Conservation (phyloP, 345 rosid species). For the Geranium rotundifolium region DNA sequence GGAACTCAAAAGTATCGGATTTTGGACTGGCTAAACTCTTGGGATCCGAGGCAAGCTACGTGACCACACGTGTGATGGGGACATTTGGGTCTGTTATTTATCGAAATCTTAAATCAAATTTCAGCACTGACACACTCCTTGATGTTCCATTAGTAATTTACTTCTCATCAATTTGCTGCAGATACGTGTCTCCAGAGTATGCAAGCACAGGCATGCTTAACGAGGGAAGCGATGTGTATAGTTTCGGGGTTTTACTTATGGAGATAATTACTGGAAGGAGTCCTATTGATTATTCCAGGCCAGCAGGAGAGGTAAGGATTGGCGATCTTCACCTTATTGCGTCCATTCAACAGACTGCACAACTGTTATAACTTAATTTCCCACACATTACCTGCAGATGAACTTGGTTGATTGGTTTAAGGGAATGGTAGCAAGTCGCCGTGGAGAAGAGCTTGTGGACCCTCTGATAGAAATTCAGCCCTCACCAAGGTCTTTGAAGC, state of each 20-base stretch:
- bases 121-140: too few relatives aligned
- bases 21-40: too few relatives aligned
- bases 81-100: too few relatives aligned
- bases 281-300: conserved; percentile 76
- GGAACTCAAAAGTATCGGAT: too few relatives aligned
- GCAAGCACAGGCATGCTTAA: conserved; percentile 96
- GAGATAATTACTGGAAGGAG: conserved; percentile 90
- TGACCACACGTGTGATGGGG: too few relatives aligned
- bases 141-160: too few relatives aligned
- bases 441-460: conserved; percentile 75
- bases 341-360: too few relatives aligned
- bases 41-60: too few relatives aligned
- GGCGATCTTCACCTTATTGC: neutral
- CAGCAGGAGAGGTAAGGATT: conserved; percentile 69
- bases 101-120: too few relatives aligned
- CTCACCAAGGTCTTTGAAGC: conserved; percentile 58
- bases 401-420: conserved; percentile 95
- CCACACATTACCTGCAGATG: conserved; percentile 31
- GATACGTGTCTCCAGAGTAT: conserved; percentile 92
- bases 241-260: conserved; percentile 90
- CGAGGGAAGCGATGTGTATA: conserved; percentile 88
- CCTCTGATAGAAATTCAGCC: conserved; percentile 58
- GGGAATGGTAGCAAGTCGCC: conserved; percentile 84
- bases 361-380: neutral
- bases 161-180: conserved; percentile 15